Percentiles rank a stretch among this genome's conserved stretches.
phyloP scores from a whole-genome alignment of 2,329 filamentous ascomycete genomes.

The Fusarium sacchari region DNA sequence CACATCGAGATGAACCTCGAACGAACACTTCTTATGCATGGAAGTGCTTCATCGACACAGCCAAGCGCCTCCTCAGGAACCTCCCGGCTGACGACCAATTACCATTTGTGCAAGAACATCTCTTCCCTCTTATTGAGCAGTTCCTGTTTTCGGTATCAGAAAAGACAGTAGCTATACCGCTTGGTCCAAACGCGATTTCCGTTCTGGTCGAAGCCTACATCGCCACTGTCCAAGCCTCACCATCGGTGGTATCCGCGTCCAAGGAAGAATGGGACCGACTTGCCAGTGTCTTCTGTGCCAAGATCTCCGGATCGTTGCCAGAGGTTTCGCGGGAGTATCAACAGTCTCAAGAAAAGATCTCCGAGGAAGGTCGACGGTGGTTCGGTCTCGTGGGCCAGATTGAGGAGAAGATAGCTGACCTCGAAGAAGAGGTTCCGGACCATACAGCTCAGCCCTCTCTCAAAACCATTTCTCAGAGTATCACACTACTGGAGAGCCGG shows the following conservation, averaged over 20 bases:
- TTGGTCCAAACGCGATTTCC: conserved; percentile 48
- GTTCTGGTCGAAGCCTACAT: conserved; percentile 61
- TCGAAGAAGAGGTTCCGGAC: conserved; percentile 39
- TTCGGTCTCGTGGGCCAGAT: conserved; percentile 66
- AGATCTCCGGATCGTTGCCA: conserved; percentile 79
- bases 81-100: conserved; percentile 59
- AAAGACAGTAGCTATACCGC: conserved; percentile 47
- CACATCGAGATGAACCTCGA: conserved; percentile 77
- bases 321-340: conserved; percentile 83
- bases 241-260: conserved; percentile 60
- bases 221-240: conserved; percentile 54
- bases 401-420: conserved; percentile 46
- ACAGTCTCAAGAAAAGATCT: conserved; percentile 75
- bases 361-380: conserved; percentile 74
- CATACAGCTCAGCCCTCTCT: conserved; percentile 45
- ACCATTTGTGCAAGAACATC: conserved; percentile 57
- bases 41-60: conserved; percentile 76
- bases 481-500: conserved; percentile 58
- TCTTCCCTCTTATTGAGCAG: conserved; percentile 65
- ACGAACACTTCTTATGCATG: conserved; percentile 76
- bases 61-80: conserved; percentile 61
- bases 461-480: conserved; percentile 47
- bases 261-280: conserved; percentile 70
- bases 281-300: conserved; percentile 69
- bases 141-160: conserved; percentile 61